phyloP scores from a whole-genome alignment of 2,329 filamentous ascomycete genomes.

The Massarina eburnea region DNA sequence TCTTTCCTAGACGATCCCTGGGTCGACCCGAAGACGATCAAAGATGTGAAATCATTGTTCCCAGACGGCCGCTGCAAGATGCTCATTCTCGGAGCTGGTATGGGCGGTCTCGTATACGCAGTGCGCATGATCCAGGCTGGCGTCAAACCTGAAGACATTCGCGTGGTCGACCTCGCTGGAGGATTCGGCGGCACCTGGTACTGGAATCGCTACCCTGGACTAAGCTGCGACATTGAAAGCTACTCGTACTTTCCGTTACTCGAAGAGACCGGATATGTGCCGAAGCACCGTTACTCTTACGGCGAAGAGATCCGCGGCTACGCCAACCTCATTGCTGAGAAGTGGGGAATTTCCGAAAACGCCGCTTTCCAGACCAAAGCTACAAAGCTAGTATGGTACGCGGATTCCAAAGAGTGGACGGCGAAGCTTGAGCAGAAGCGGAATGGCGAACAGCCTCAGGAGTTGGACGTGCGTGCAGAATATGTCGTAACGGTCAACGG shows the following conservation, averaged over 20 bases:
- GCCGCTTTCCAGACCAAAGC: conserved; percentile 32
- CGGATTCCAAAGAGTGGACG: conserved; percentile 15
- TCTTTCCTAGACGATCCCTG: conserved; percentile 17
- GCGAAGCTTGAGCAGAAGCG: conserved; percentile 11
- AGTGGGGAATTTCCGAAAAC: conserved; percentile 44
- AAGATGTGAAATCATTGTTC: conserved; percentile 13
- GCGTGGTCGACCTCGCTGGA: conserved; percentile 47
- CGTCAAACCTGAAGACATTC: conserved; percentile 37
- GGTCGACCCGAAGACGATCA: conserved; percentile 8
- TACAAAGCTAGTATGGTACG: conserved; percentile 20
- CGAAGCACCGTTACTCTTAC: conserved; percentile 49
- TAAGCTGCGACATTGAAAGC: conserved; percentile 60
- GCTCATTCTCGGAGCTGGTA: conserved; percentile 47
- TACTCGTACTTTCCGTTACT: conserved; percentile 63
- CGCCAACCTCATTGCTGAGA: conserved; percentile 31
- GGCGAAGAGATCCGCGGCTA: conserved; percentile 52
- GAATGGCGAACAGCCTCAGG: conserved; percentile 6
- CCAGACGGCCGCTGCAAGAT: conserved; percentile 17
- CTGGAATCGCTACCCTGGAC: conserved; percentile 53
- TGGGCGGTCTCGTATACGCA: conserved; percentile 44
- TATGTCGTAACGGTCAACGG: conserved; percentile 14
- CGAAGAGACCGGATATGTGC: conserved; percentile 62
- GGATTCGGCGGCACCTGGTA: conserved; percentile 53
- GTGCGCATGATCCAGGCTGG: conserved; percentile 43
- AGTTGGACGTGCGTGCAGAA: conserved; percentile 8